These are phyloP conservation scores for Jamesozyma lodderae DNA, from an alignment of 805 yeast species.

Conservation along the genomic window DNA sequence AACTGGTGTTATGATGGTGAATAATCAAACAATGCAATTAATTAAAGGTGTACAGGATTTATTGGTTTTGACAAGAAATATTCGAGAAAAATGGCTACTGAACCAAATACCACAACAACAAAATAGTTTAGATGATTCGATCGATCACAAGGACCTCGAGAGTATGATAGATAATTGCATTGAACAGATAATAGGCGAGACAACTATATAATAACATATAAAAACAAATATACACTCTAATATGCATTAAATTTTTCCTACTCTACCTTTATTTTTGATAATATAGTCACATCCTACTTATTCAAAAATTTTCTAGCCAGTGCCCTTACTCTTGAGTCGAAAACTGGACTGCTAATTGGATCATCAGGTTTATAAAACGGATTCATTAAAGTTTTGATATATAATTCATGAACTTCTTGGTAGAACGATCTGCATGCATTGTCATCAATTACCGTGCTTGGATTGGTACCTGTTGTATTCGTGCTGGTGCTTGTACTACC, in stretches of 20 bases:
- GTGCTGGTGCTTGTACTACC: background rate
- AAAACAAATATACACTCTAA: background rate
- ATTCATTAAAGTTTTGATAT: constrained; percentile 72
- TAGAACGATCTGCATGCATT: constrained; percentile 76
- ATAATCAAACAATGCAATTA: constrained; percentile 26
- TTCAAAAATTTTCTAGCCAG: constrained; percentile 70
- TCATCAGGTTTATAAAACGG: constrained; percentile 79
- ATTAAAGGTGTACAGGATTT: constrained; percentile 29
- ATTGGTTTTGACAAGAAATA: constrained; percentile 24
- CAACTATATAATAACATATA: background rate
- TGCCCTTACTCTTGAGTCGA: constrained; percentile 64
- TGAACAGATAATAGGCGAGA: constrained; percentile 13
- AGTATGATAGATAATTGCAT: constrained; percentile 17
- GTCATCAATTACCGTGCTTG: constrained; percentile 38
- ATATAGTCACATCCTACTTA: constrained; percentile 11
- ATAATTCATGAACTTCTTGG: constrained; percentile 76
- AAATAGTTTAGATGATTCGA: constrained; percentile 1
- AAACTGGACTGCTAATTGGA: constrained; percentile 61
- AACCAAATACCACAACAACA: constrained; percentile 23
- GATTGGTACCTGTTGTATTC: constrained; percentile 23
- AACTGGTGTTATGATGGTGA: constrained; percentile 22
- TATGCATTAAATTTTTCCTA: background rate
- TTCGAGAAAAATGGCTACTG: constrained; percentile 30
- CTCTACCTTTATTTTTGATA: too few species aligned
- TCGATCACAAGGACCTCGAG: constrained; percentile 15